Evolutionary conservation across 2,329 filamentous ascomycete species (phyloP).

Genomic region (Falciphora oryzae): DNA sequence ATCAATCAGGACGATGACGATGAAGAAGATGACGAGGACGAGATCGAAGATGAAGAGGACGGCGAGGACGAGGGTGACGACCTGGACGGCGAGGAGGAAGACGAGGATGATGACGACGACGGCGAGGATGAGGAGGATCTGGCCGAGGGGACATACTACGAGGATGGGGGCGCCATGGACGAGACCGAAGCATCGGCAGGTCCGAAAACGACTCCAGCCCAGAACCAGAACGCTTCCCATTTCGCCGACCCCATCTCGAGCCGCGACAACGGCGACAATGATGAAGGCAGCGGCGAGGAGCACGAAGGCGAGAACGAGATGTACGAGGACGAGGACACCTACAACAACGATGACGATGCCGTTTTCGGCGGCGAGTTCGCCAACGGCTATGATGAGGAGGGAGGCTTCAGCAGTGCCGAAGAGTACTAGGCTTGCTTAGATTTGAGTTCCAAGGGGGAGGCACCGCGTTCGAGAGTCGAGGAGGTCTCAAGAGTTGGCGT

Average conservation of each 20-base stretch:
- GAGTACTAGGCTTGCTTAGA: neutral
- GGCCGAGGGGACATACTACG: constrained; percentile 4
- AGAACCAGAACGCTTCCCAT: neutral
- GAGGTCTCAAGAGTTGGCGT: too few species aligned
- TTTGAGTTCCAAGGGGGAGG: neutral
- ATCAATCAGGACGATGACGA: constrained; percentile 11
- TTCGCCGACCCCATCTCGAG: neutral
- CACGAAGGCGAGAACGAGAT: constrained; percentile 9
- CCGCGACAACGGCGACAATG: neutral
- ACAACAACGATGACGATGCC: constrained; percentile 9
- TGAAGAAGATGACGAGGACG: constrained; percentile 12
- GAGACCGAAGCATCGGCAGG: neutral
- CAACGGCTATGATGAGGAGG: constrained; percentile 3
- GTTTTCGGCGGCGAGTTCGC: constrained; percentile 7
- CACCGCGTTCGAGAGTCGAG: too few species aligned
- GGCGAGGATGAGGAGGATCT: constrained; percentile 10
- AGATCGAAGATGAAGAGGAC: constrained; percentile 12
- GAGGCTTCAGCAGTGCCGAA: constrained; percentile 9
- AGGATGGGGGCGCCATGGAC: neutral
- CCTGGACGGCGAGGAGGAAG: constrained; percentile 6
- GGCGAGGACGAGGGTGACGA: constrained; percentile 10
- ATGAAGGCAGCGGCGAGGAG: neutral
- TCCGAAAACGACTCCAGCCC: neutral
- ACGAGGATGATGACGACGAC: constrained; percentile 8
- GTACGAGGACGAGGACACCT: constrained; percentile 1